These are phyloP conservation scores for Pinus albicaulis DNA, from an alignment of 75 land plant species.

Conservation along the genomic window DNA sequence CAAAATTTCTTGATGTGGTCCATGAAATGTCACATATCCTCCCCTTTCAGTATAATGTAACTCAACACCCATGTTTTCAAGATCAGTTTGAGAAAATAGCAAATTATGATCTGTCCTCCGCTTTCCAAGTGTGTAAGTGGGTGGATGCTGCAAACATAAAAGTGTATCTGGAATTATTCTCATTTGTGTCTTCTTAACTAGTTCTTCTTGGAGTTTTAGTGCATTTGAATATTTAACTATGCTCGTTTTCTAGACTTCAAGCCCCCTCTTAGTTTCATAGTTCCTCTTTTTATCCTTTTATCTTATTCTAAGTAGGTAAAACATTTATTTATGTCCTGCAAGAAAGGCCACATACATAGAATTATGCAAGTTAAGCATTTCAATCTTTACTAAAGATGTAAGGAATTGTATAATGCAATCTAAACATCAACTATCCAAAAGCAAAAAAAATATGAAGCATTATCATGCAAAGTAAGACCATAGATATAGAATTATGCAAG, in stretches of 20 bases:
- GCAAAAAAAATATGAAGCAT: background rate
- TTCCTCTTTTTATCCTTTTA: background rate
- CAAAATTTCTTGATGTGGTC: conserved; percentile 79
- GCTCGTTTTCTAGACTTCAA: conserved; percentile 76
- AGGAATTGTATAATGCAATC: background rate
- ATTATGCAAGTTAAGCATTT: background rate
- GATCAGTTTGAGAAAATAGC: conserved; percentile 48
- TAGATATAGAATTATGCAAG: no score
- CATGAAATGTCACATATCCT: conserved; percentile 93
- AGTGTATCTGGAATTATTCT: conserved; percentile 53
- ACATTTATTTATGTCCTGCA: background rate
- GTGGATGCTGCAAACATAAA: conserved; percentile 85
- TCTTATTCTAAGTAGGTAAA: background rate
- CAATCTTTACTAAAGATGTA: background rate
- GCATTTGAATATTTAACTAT: conserved; percentile 64
- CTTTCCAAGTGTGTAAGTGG: conserved; percentile 92
- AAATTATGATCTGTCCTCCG: conserved; percentile 73
- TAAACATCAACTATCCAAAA: background rate
- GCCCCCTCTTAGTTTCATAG: conserved; percentile 37
- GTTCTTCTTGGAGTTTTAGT: conserved; percentile 62
- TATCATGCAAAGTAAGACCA: no score
- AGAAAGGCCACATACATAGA: background rate
- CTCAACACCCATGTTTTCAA: conserved; percentile 68
- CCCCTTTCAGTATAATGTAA: conserved; percentile 81
- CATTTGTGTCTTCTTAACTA: conserved; percentile 43